These are phyloP conservation scores for Capronia epimyces DNA, from an alignment of 2,329 filamentous ascomycete genomes.

Conservation along the genomic window DNA sequence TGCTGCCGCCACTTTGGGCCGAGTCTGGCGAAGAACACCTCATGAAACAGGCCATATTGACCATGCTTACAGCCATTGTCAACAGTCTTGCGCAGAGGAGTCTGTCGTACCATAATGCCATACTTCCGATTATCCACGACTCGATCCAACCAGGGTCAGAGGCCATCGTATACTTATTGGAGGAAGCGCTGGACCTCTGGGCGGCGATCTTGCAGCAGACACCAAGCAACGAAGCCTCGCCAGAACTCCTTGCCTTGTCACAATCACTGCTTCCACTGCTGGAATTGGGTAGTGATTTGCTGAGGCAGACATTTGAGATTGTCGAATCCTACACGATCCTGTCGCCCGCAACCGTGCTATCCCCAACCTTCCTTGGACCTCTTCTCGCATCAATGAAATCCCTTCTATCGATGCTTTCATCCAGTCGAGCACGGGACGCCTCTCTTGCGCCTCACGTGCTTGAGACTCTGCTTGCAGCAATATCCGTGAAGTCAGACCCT, in stretches of 20 bases:
- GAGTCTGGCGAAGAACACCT: conserved; percentile 80
- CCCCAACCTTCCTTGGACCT: conserved; percentile 38
- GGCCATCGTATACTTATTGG: conserved; percentile 73
- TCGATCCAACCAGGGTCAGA: conserved; percentile 71
- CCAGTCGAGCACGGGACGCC: conserved; percentile 32
- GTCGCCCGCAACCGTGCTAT: conserved; percentile 47
- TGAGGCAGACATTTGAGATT: conserved; percentile 58
- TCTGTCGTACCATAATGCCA: conserved; percentile 68
- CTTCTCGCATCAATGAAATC: conserved; percentile 35
- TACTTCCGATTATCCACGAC: conserved; percentile 75
- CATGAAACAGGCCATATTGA: conserved; percentile 88
- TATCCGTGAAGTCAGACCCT: conserved; percentile 20
- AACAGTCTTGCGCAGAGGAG: conserved; percentile 75
- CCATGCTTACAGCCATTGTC: conserved; percentile 78
- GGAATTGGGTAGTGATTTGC: conserved; percentile 60
- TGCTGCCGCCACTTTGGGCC: conserved; percentile 79
- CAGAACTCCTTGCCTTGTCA: conserved; percentile 58
- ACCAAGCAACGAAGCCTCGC: conserved; percentile 52
- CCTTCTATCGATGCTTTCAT: conserved; percentile 24
- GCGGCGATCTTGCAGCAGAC: conserved; percentile 65
- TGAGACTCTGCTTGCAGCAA: conserved; percentile 36
- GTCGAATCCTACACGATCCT: conserved; percentile 66
- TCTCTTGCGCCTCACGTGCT: conserved; percentile 36
- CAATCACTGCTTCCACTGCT: conserved; percentile 61
- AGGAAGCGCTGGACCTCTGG: conserved; percentile 91